Percentiles rank a stretch among this genome's conserved stretches.
Evolutionary conservation across 805 yeast genomes (phyloP).

Genomic region (Scheffersomyces spartinae): DNA sequence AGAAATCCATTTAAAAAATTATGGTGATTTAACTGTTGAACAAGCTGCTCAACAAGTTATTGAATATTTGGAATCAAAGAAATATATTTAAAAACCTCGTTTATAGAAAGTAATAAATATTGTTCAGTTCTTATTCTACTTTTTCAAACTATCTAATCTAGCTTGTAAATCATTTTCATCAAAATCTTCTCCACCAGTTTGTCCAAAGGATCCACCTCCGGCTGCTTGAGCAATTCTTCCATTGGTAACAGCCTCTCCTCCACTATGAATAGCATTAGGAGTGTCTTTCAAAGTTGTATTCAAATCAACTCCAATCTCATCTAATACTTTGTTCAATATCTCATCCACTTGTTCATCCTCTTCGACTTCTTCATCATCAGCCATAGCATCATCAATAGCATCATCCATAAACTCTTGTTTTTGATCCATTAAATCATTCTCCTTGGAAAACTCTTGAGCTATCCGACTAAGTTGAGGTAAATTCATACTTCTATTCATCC

Average conservation of each 20-base stretch:
- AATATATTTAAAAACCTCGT: slow-evolving; percentile 14
- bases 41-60: slow-evolving; percentile 67
- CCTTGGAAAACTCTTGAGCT: slow-evolving; percentile 90
- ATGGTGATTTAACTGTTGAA: slow-evolving; percentile 54
- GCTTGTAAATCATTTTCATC: slow-evolving; percentile 86
- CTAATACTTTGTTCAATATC: slow-evolving; percentile 81
- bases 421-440: slow-evolving; percentile 95
- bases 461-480: slow-evolving; percentile 79
- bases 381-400: slow-evolving; percentile 94
- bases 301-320: slow-evolving; percentile 90
- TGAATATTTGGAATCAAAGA: slow-evolving; percentile 49
- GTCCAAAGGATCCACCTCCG: slow-evolving; percentile 32
- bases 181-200: slow-evolving; percentile 10
- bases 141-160: slow-evolving; percentile 69
- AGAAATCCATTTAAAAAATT: slow-evolving; percentile 72
- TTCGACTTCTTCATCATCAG: slow-evolving; percentile 65
- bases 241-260: slow-evolving; percentile 24
- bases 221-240: slow-evolving; percentile 44
- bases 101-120: background rate
- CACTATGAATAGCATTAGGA: slow-evolving; percentile 22
- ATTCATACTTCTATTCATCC: slow-evolving; percentile 87
- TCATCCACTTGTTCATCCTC: slow-evolving; percentile 89
- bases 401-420: slow-evolving; percentile 99
- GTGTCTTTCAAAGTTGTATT: slow-evolving; percentile 36
- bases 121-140: slow-evolving; percentile 13